A percentile compares a stretch with the other conserved stretches of the same genome.
phyloP scores from a whole-genome alignment of 2,329 filamentous ascomycete genomes.

The Apiospora arundinis region DNA sequence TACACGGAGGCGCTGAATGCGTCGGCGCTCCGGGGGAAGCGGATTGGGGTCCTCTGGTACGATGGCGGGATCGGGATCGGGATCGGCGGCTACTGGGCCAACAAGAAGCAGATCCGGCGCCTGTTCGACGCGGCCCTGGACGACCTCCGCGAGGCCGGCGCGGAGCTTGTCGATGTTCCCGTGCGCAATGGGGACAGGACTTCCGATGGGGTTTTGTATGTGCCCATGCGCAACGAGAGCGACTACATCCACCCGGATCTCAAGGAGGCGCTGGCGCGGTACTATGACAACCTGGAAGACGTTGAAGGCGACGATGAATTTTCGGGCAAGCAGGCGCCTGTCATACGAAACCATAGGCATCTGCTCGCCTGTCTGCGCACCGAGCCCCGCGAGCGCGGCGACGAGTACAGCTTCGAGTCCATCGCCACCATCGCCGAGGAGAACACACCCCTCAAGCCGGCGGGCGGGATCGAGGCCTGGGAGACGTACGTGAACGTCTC shows the following conservation, averaged over 20 bases:
- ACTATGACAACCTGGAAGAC: slow-evolving; percentile 19
- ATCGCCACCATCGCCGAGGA: slow-evolving; percentile 22
- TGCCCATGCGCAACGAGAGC: background rate
- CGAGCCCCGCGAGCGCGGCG: slow-evolving; percentile 27
- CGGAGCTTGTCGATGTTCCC: slow-evolving; percentile 26
- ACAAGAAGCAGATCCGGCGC: slow-evolving; percentile 21
- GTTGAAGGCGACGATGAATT: no score
- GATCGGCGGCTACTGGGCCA: slow-evolving; percentile 6
- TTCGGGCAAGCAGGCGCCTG: no score
- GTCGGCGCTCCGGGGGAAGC: slow-evolving; percentile 56
- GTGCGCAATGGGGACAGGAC: background rate
- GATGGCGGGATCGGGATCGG: slow-evolving; percentile 13
- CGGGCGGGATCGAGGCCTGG: slow-evolving; percentile 22
- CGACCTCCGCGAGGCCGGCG: slow-evolving; percentile 26
- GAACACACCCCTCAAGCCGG: background rate
- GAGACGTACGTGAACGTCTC: slow-evolving; percentile 23
- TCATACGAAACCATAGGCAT: slow-evolving; percentile 3
- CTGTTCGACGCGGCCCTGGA: slow-evolving; percentile 28
- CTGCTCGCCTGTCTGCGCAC: slow-evolving; percentile 24
- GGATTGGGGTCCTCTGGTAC: slow-evolving; percentile 58
- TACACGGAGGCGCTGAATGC: slow-evolving; percentile 61
- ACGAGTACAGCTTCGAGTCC: slow-evolving; percentile 41
- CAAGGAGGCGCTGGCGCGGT: slow-evolving; percentile 24
- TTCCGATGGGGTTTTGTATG: background rate
- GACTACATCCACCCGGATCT: slow-evolving; percentile 26